A percentile compares a stretch with the other conserved stretches of the same genome.
Evolutionary conservation across 345 rosid genomes (phyloP).

Genomic region (Excoecaria agallocha): DNA sequence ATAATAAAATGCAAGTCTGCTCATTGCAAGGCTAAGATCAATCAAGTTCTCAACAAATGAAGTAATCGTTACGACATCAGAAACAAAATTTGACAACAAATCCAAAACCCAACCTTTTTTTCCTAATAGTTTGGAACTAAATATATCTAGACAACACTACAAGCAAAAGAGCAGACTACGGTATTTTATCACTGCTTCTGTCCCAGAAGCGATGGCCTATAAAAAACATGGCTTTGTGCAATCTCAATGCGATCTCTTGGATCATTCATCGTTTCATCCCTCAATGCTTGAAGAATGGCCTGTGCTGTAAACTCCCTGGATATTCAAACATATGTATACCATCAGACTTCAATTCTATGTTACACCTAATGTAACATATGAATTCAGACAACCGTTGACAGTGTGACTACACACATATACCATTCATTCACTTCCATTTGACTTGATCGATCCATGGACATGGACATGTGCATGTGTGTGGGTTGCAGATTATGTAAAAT

Average conservation of each 20-base stretch:
- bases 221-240: slow-evolving; percentile 26
- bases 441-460: too few species aligned
- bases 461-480: not conserved
- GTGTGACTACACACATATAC: too few species aligned
- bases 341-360: slow-evolving; percentile 5
- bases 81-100: not conserved
- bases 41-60: slow-evolving; percentile 5
- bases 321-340: not conserved
- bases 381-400: not conserved
- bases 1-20: not conserved
- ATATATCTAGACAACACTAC: slow-evolving; percentile 4
- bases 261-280: slow-evolving; percentile 34
- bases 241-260: slow-evolving; percentile 34
- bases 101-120: not conserved
- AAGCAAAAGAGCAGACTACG: not conserved
- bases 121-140: slow-evolving; percentile 8
- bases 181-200: slow-evolving; percentile 24
- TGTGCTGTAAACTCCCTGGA: slow-evolving; percentile 27
- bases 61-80: slow-evolving; percentile 10
- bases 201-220: slow-evolving; percentile 27
- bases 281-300: slow-evolving; percentile 33
- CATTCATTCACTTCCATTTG: not conserved
- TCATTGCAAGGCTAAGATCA: not conserved
- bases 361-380: not conserved
- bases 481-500: not conserved